Percentiles rank a stretch among this genome's conserved stretches.
phyloP scores from a whole-genome alignment of 1,284 basidiomycete species.

The Hemileia vastatrix region DNA sequence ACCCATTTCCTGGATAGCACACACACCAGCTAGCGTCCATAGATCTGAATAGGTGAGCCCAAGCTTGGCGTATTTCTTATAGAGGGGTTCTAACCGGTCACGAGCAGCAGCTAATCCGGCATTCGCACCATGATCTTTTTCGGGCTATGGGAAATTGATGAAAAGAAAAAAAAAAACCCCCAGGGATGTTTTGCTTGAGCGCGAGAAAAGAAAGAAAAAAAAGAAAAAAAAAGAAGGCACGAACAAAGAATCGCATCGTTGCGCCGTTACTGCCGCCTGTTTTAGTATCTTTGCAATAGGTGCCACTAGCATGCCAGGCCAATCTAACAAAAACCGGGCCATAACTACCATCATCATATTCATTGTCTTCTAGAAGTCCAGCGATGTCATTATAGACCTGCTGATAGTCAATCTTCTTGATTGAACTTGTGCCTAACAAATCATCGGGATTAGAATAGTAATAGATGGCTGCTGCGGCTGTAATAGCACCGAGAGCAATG shows the following conservation, averaged over 20 bases:
- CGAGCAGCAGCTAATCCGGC: slow-evolving; percentile 26
- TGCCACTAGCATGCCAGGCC: slow-evolving; percentile 48
- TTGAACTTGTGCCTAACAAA: no score
- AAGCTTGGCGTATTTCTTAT: slow-evolving; percentile 32
- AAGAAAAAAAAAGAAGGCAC: no score
- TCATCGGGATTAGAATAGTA: no score
- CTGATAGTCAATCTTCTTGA: slow-evolving; percentile 11
- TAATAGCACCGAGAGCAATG: no score
- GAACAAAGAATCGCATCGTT: slow-evolving; percentile 32
- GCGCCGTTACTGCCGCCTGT: slow-evolving; percentile 34
- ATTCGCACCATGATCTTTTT: slow-evolving; percentile 35
- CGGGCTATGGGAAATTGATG: slow-evolving; percentile 22
- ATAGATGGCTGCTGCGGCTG: no score
- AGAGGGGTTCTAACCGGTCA: slow-evolving; percentile 30
- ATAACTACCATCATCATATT: slow-evolving; percentile 63
- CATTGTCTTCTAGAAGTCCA: slow-evolving; percentile 5
- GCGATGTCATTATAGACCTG: slow-evolving; percentile 19
- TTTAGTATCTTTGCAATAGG: slow-evolving; percentile 25
- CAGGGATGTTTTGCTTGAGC: no score
- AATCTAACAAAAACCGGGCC: slow-evolving; percentile 84
- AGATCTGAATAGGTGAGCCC: slow-evolving; percentile 32
- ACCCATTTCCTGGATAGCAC: slow-evolving; percentile 58
- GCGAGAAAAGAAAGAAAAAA: no score
- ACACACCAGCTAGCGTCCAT: slow-evolving; percentile 47
- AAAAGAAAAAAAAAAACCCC: no score